Evolutionary conservation across 805 yeast genomes (phyloP).

Genomic region (Myxozyma udenii): DNA sequence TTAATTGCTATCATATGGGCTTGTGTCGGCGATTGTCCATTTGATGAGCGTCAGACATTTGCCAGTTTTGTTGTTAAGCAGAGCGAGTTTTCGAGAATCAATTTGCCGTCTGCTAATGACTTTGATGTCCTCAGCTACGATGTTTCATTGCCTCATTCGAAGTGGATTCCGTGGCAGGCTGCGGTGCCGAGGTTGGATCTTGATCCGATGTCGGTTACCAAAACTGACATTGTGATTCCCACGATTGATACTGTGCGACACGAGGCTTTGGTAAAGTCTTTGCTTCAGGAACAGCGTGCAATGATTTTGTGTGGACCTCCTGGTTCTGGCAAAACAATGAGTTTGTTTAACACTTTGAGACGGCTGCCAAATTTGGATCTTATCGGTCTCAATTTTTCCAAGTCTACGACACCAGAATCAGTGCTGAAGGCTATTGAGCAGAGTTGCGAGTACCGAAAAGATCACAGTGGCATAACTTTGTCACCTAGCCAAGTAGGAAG

Average conservation of each 20-base stretch:
- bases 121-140: constrained; percentile 44
- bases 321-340: constrained; percentile 96
- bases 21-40: constrained; percentile 55
- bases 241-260: constrained; percentile 75
- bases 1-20: constrained; percentile 55
- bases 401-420: constrained; percentile 64
- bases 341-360: constrained; percentile 65
- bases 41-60: constrained; percentile 43
- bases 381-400: constrained; percentile 74
- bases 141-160: constrained; percentile 46
- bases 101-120: constrained; percentile 13
- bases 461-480: constrained; percentile 52
- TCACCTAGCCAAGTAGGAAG: constrained; percentile 61
- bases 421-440: constrained; percentile 68
- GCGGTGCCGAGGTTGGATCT: constrained; percentile 46
- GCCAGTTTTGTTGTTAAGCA: constrained; percentile 35
- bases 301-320: constrained; percentile 91
- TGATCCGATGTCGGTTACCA: constrained; percentile 57
- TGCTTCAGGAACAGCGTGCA: constrained; percentile 56
- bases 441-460: constrained; percentile 58
- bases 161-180: constrained; percentile 46
- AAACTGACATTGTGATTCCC: constrained; percentile 67
- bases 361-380: constrained; percentile 56
- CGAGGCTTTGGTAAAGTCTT: constrained; percentile 55
- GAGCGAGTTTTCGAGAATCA: constrained; percentile 27